Base-by-base conservation (phyloP, 2,329 filamentous ascomycete genomes). In the Leptographium procerum region DNA sequence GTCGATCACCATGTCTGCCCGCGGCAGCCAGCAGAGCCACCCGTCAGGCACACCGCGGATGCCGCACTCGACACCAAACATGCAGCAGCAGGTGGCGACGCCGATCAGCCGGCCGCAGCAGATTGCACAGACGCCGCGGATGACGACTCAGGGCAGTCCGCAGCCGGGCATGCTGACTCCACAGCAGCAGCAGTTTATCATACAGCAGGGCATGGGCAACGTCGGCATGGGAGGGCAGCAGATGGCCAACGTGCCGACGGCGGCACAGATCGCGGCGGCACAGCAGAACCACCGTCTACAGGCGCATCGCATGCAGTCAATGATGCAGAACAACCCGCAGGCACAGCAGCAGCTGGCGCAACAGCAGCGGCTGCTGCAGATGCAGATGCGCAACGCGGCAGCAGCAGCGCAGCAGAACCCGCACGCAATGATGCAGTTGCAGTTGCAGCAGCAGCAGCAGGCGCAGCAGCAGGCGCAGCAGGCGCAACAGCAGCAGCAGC, bases 1-100 rank as follows among this genome's bases (percentile, higher is more conserved):
- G 77, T 72, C 81, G 0, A 78, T 81, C 64, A 80, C 75, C 63
- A 86, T 86, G 83, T 83, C 80, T 57, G 76, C 81, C 24, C 78
- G 83, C 61, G 80, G 81, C 59, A 86, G 83, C 65, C 84, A 87
- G 65, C 83, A 86, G 66, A 86, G 84, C 63, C 83, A 86, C 68
- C 75, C 77, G 2, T 77, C 80, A 3, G 79, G 78, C n/a, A 86
- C 84, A 11, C 84, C 84, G 29, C 77, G 82, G 14, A 81, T 86
- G 71, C 80, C 78, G 7, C 77, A 77, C 62, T 76, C 80, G 16
- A 87, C 84, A 1, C 84, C 84, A 2, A 83, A 81, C 61, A 80
- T 85, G 68, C 65, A 73, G 14, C 81, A 84, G 52, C 60, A 60
- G 28, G 57, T 61, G 43, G 77, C 76, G 31, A 86, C 84, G 0